These are phyloP conservation scores for Penicillium corylophilum DNA, from an alignment of 2,329 filamentous ascomycete species.

Conservation along the genomic window DNA sequence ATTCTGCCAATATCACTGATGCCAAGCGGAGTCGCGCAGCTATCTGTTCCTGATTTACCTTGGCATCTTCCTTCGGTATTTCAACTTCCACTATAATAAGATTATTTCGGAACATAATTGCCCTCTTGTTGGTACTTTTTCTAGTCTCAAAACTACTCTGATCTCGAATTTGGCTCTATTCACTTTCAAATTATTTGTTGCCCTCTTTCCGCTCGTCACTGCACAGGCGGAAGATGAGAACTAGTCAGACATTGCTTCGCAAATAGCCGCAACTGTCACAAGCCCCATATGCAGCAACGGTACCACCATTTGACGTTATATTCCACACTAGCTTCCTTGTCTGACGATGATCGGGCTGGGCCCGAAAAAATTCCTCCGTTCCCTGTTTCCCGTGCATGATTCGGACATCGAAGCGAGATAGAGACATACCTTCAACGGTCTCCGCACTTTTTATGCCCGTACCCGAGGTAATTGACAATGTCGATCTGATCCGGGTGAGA, in stretches of 20 bases:
- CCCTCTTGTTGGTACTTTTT: background rate
- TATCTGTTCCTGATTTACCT: background rate
- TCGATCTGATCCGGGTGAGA: constrained; percentile 1
- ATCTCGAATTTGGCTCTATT: background rate
- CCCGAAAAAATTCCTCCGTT: background rate
- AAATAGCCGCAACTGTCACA: background rate
- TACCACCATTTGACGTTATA: background rate
- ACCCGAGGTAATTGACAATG: background rate
- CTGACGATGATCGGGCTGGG: background rate
- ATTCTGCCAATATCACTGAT: background rate
- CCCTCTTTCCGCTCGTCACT: background rate
- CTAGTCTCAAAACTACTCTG: background rate
- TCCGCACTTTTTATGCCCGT: background rate
- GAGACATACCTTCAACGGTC: background rate
- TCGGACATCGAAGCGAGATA: background rate
- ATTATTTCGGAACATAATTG: no score
- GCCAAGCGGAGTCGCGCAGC: background rate
- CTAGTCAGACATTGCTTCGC: background rate
- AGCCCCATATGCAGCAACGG: background rate
- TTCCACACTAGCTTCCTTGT: background rate
- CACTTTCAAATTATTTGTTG: background rate
- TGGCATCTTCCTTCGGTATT: background rate
- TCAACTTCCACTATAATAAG: background rate
- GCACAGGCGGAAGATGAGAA: background rate
- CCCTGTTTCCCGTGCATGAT: background rate